Base-by-base conservation (phyloP, 192 early-diverging fungal species). In the Rhizophagus clarus region DNA sequence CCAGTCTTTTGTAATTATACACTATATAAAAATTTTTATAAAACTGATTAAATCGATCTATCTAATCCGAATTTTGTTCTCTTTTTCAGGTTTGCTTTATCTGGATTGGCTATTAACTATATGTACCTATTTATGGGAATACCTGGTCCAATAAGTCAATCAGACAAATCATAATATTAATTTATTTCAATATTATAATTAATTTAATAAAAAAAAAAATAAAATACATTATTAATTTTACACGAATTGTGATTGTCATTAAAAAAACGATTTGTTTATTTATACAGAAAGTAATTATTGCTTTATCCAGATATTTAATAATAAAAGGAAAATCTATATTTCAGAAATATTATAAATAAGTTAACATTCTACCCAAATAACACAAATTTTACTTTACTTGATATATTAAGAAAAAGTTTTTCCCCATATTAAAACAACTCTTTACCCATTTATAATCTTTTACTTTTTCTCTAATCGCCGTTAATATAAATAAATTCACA, bases 41-140 rank as follows among this genome's bases (percentile, higher is more conserved):
- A 42, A 12, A 47, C 47, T 11, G 4, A 72, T 45, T 9, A 47
- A 26, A 45, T 28, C 7, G 28, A 9, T 28, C 10, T 20, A 42
- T 47, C n/a, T n/a, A 72, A 47, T 20, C 1, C 22, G 9, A 37
- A 42, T 37, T 28, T 72, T 49, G 7, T 37, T 28, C 9, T 26
- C 45, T 29, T 29, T 72, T 37, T 22, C 37, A 72, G 71, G 22
- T 72, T 72, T 72, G 24, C 71, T 7, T 17, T 28, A 5, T 72
- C 71, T 15, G 71, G 71, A 49, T 15, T 72, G 15, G 22, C 12
- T 26, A 45, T 51, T 28, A 72, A 72, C 31, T 72, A 72, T 51
- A 56, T 72, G 45, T 72, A 51, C 45, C 14, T 72, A 3, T 72
- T 72, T 72, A 40, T 70, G 6, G 40, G 68, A 70, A 70, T 70